These are phyloP conservation scores for Ramaria rubella DNA, from an alignment of 768 basidiomycete genomes.

Conservation along the genomic window DNA sequence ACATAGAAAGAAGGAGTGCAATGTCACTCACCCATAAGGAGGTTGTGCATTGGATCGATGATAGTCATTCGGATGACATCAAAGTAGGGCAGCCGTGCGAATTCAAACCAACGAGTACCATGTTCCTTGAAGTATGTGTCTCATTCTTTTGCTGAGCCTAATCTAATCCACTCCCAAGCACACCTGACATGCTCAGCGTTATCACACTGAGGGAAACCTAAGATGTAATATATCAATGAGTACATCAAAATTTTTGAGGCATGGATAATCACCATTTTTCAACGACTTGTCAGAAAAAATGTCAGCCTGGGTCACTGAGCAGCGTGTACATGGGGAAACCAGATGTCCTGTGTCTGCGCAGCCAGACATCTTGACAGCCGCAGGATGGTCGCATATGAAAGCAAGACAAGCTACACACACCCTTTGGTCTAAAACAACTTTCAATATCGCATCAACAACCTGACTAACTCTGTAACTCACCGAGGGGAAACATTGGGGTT, in stretches of 20 bases:
- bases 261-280: neutral
- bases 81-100: slow-evolving; percentile 26
- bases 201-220: neutral
- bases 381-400: no score
- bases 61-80: slow-evolving; percentile 22
- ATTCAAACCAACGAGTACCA: slow-evolving; percentile 24
- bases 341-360: no score
- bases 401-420: no score
- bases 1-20: neutral
- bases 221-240: neutral
- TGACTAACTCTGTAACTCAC: no score
- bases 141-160: neutral
- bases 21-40: slow-evolving; percentile 18
- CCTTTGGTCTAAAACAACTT: no score
- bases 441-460: no score
- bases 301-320: neutral
- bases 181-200: neutral
- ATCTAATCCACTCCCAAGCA: neutral
- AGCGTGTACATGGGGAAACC: neutral
- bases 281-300: neutral
- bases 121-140: neutral
- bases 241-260: neutral
- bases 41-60: slow-evolving; percentile 29
- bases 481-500: no score
- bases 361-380: no score